A percentile compares a stretch with the other conserved stretches of the same genome.
Conservation (phyloP, 106 monocot genomes). For the Chionographis japonica region DNA sequence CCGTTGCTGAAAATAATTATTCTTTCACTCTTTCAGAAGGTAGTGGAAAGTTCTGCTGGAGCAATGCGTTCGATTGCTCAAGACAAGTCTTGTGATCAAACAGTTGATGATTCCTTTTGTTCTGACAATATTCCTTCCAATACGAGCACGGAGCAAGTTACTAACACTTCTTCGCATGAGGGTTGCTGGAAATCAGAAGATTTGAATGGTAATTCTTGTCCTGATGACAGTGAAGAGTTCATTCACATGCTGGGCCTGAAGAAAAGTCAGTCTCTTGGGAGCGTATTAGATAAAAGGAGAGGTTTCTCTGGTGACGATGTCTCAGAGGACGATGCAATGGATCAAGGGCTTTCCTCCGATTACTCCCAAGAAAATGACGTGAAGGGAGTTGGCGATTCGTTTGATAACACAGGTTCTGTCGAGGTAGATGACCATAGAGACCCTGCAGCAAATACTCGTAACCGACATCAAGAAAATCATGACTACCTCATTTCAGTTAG, state of each 20-base stretch:
- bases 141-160: constrained; percentile 16
- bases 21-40: constrained; percentile 31
- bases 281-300: constrained; percentile 33
- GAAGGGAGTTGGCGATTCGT: constrained; percentile 6
- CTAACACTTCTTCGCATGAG: constrained; percentile 35
- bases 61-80: constrained; percentile 11
- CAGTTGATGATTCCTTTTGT: constrained; percentile 5
- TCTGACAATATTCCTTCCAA: constrained; percentile 16
- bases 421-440: constrained; percentile 14
- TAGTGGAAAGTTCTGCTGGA: constrained; percentile 16
- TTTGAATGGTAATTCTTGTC: constrained; percentile 10
- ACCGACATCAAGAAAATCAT: constrained; percentile 14
- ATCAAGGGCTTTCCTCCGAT: constrained; percentile 14
- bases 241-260: constrained; percentile 18
- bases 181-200: constrained; percentile 44
- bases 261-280: constrained; percentile 59
- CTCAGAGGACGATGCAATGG: constrained; percentile 26
- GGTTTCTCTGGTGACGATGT: constrained; percentile 16
- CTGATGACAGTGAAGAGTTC: constrained; percentile 19
- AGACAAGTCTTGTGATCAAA: constrained; percentile 25
- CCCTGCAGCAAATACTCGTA: constrained; percentile 1
- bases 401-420: constrained; percentile 1
- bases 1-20: constrained; percentile 2
- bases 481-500: constrained; percentile 33
- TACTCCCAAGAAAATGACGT: constrained; percentile 9